phyloP scores from a whole-genome alignment of 73 alveolate species.

The Paramecium pentaurelia region DNA sequence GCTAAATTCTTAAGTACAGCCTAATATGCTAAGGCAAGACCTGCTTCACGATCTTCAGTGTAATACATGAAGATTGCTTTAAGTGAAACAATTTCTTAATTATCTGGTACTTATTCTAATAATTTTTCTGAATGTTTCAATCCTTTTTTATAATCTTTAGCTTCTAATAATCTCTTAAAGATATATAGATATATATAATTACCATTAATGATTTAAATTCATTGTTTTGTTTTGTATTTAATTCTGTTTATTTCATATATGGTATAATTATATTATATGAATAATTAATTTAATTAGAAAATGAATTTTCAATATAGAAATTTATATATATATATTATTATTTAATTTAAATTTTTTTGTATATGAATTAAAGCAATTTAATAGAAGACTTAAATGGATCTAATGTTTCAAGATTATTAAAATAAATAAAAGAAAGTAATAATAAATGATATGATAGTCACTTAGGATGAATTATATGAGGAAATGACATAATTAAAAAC shows the following conservation, averaged over 20 bases:
- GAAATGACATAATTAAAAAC: conserved; percentile 25
- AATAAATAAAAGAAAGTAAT: conserved; percentile 17
- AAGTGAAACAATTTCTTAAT: conserved; percentile 65
- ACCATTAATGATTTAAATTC: conserved; percentile 14
- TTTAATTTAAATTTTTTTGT: background rate
- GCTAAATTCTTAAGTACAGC: conserved; percentile 68
- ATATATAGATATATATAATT: background rate
- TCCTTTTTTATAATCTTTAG: conserved; percentile 38
- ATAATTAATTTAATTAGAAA: background rate
- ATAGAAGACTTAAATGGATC: conserved; percentile 22
- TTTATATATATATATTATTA: background rate
- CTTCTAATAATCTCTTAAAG: background rate
- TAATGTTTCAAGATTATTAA: background rate
- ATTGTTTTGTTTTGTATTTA: background rate
- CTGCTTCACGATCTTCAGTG: conserved; percentile 57
- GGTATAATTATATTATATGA: no score
- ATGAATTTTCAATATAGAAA: background rate
- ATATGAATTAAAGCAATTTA: background rate
- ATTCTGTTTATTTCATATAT: background rate
- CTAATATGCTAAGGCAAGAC: conserved; percentile 59
- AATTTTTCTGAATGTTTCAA: conserved; percentile 63
- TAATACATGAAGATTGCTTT: conserved; percentile 66
- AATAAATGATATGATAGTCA: background rate
- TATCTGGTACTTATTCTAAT: conserved; percentile 63
- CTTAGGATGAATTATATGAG: conserved; percentile 38